A percentile compares a stretch with the other conserved stretches of the same genome.
These are phyloP conservation scores for Calophaca sinica DNA, from an alignment of 306 rosid species.

Conservation along the genomic window DNA sequence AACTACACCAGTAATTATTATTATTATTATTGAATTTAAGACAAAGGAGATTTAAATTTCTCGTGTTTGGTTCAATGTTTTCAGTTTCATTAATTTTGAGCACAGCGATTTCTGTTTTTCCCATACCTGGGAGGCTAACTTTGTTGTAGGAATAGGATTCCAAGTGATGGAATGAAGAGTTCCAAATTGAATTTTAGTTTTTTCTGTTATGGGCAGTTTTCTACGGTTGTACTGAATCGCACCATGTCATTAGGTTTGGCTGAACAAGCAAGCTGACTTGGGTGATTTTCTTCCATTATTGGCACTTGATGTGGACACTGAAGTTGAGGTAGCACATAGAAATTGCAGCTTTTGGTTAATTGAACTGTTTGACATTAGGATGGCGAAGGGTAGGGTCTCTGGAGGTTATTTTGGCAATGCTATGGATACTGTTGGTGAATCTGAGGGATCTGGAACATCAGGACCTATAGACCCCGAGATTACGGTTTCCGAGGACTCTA, in stretches of 20 bases:
- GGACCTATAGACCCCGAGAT: conserved; percentile 73
- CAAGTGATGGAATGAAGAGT: neutral
- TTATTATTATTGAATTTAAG: neutral
- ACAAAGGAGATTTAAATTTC: conserved; percentile 1
- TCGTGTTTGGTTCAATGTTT: neutral
- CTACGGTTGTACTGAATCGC: conserved; percentile 22
- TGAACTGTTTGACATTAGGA: conserved; percentile 36
- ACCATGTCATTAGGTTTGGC: conserved; percentile 4
- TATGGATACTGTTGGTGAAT: conserved; percentile 63
- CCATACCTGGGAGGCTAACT: neutral
- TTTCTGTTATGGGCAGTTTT: conserved; percentile 26
- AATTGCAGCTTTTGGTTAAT: neutral
- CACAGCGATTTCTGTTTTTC: neutral
- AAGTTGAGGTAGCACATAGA: conserved; percentile 27
- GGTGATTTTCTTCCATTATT: conserved; percentile 31
- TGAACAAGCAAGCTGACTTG: neutral
- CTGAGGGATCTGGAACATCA: conserved; percentile 83
- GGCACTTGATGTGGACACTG: neutral
- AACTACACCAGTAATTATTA: neutral
- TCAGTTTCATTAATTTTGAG: neutral
- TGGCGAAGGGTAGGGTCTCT: conserved; percentile 61
- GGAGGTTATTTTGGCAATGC: conserved; percentile 66
- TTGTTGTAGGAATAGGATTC: conserved; percentile 39
- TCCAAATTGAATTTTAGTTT: conserved; percentile 12
- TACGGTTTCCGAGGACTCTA: conserved; percentile 74